Base-by-base conservation (phyloP, 768 basidiomycete species). In the Pleurotus citrinopileatus region DNA sequence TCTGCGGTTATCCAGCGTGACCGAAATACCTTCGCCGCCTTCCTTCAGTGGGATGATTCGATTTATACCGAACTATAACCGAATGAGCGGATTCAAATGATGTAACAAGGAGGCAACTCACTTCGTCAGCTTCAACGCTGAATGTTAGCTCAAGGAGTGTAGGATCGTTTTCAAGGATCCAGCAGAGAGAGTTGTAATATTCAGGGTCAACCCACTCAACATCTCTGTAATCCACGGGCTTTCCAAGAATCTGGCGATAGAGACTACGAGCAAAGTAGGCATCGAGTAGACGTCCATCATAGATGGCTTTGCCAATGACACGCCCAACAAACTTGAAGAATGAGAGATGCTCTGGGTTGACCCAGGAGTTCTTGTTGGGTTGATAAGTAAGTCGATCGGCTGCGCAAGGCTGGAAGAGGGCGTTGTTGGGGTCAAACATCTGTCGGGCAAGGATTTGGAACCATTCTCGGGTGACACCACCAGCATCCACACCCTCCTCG, bases 311-410 rank as follows among this genome's bases (percentile, higher is more conserved):
- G 25, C 95, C 95, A 60, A 98, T 97, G 61, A 99, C 86, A 25
- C 95, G 88, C 12, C 97, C 97, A 40, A 99, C 94, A 59, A 99
- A 99, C 65, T 94, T 93, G 89, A 99, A 98, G 82, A 97, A 98
- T 6, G 88, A 86, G 15, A 98, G 71, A 72, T 98, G 96, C 62
- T 98, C 95, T 1, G 89, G 89, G 65, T 98, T 98, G 65, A 97
- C 90, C 81, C 84, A 87, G 2, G 91, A 93, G 55, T 92, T 88
- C 66, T 92, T 89, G 74, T 94, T 93, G 1, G 96, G 95, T 69
- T 98, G 97, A 64, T 98, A 99, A 1, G 96, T 97, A 50, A 91
- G 80, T 61, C 86, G 84, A 69, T 97, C 97, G 3, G 94, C 95
- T 0, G 94, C 94, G 66, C 94, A 97, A 15, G 97, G 96, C 66